Base-by-base conservation (phyloP, 2,329 filamentous ascomycete genomes). In the Nemania serpens region DNA sequence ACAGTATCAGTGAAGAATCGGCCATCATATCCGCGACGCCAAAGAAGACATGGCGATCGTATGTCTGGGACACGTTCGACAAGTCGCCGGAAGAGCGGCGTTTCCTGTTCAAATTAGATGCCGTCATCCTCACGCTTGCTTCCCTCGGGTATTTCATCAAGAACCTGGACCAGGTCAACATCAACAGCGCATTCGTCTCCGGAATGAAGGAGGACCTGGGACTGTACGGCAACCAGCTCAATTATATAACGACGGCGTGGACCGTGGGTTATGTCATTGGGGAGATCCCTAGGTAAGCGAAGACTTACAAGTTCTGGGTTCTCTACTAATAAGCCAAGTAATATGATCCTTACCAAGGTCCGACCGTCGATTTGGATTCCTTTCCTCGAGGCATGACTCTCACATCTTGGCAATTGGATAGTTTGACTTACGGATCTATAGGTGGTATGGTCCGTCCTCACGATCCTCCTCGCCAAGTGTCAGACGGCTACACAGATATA, bases 31-130 rank as follows among this genome's bases (percentile, higher is more conserved):
- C 58, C 18, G 22, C 34, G 3, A 69, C 68, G 6, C 77, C 76
- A 0, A 75, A 76, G 48, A 61, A 62, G 36, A 80, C 76, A 22
- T 82, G 80, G 80, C 74, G 74, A 22, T 81, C 79, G 0, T 79
- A 80, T 47, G 10, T 82, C n/a, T 82, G 80, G 80, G 80, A 82
- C 60, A 80, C 78, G 0, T 73, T 81, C 20, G 76, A 78, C 59
- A 78, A 78, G 62, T 73, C 75, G 0, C 75, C 75, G 0, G 74
- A 76, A 49, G 78, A 80, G 61, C 70, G 74, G 2, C 69, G 64
- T 11, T 78, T 80, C 33, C 67, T 81, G 11, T 75, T 78, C 66
- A 80, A 79, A 65, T 67, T 81, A 1, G 78, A 81, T 43, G 74
- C 74, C 10, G 71, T 76, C 1, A 71, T 81, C 45, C 64, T 77